Base-by-base conservation (phyloP, 768 basidiomycete genomes). In the Phylloporus sp. region DNA sequence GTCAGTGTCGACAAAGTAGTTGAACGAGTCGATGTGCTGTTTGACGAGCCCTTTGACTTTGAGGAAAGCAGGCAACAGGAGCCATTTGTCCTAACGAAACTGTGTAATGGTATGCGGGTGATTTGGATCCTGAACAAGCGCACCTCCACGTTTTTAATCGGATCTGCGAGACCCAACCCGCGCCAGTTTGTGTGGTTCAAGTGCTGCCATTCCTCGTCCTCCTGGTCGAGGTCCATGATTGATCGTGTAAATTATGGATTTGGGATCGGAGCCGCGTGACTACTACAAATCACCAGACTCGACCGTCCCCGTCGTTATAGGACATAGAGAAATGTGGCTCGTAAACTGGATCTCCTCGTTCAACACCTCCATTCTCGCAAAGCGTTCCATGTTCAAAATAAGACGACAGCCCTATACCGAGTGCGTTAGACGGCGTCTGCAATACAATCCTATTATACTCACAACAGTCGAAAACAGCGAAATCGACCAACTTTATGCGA, bases 11-110 rank as follows among this genome's bases (percentile, higher is more conserved):
- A 97, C 92, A 62, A 99, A 98, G 68, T 95, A 94, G 71, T 97
- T 97, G 81, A 92, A 98, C 8, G 92, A 96, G 67, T 97, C 96
- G 56, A 97, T 89, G 63, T 99, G 96, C 63, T 98, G 96, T 71
- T 98, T 98, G 51, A 99, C 96, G 13, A 99, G 83, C 49, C 96
- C 96, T 61, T 99, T 99, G 51, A 96, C 90, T 69, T 94, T 88
- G 42, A 99, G 75, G 61, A 98, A 99, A 9, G 94, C 95, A 2
- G 96, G 96, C 3, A 99, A 73, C 9, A 99, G 72, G 17, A 96
- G 80, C 96, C 96, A 99, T 82, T 99, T 99, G 65, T 99, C 96
- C 94, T 96, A 56, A 35, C 5, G n/a, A 15, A 26, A 13, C 39
- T 22, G 7, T 41, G 43, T 47, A 27, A 53, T 50, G 44, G 42